Evolutionary conservation across 129 eudicot species (phyloP).

Genomic region (Deinandra increscens): DNA sequence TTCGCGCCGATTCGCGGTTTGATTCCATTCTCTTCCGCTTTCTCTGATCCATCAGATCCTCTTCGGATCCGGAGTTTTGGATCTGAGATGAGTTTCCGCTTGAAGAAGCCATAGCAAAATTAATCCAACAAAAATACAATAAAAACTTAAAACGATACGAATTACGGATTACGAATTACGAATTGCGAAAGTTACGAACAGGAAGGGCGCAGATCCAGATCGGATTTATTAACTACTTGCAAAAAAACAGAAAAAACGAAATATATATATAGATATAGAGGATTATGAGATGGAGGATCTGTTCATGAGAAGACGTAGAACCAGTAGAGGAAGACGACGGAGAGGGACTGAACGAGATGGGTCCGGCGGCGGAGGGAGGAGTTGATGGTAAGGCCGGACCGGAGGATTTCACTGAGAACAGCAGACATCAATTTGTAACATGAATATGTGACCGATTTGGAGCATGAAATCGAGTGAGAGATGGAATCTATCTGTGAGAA

Average conservation of each 20-base stretch:
- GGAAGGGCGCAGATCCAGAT: no score
- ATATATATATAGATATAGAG: not conserved
- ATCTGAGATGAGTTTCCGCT: conserved; percentile 59
- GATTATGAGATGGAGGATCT: not conserved
- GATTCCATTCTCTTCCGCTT: conserved; percentile 88
- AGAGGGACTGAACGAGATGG: conserved; percentile 93
- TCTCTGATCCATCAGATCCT: conserved; percentile 57
- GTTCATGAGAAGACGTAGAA: conserved; percentile 85
- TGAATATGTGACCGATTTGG: conserved; percentile 12
- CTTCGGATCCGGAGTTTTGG: conserved; percentile 83
- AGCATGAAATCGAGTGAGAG: conserved; percentile 17
- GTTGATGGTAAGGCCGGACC: conserved; percentile 72
- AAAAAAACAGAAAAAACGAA: no score
- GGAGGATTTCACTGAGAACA: conserved; percentile 80
- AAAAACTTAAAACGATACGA: no score
- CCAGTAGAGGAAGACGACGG: conserved; percentile 95
- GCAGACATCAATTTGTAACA: conserved; percentile 77
- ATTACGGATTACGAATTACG: no score
- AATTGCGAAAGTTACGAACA: no score
- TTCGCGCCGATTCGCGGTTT: conserved; percentile 84
- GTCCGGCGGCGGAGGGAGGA: conserved; percentile 79
- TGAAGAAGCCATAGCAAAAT: conserved; percentile 55
- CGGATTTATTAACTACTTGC: not conserved
- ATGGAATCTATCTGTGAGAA: no score
- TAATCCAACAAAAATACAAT: not conserved